Percentiles rank a stretch among this genome's conserved stretches.
These are phyloP conservation scores for Zangia roseola DNA, from an alignment of 768 basidiomycete genomes.

Conservation along the genomic window DNA sequence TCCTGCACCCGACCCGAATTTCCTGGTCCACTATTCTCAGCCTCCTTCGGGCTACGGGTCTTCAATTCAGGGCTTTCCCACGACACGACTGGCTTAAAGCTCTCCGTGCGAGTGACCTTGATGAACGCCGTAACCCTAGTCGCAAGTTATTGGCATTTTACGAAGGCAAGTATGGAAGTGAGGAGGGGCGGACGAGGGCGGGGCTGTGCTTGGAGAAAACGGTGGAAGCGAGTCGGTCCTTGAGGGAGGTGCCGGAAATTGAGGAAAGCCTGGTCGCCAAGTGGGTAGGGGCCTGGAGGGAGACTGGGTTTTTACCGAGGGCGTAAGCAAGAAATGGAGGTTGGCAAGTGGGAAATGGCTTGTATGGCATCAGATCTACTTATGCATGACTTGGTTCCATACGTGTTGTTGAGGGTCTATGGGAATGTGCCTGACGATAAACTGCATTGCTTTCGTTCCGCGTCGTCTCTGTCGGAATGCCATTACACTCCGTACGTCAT, in stretches of 20 bases:
- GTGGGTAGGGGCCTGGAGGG: slow-evolving; percentile 43
- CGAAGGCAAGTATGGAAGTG: slow-evolving; percentile 24
- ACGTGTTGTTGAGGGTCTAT: no score
- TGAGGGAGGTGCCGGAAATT: slow-evolving; percentile 14
- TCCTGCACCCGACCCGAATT: slow-evolving; percentile 15
- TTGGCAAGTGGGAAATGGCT: no score
- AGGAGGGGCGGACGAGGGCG: slow-evolving; percentile 5
- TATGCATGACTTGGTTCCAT: no score
- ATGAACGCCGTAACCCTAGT: slow-evolving; percentile 24
- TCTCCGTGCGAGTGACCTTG: slow-evolving; percentile 20
- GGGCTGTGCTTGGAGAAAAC: slow-evolving; percentile 10
- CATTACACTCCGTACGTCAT: slow-evolving; percentile 2
- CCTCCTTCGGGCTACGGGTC: slow-evolving; percentile 35
- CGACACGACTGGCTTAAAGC: slow-evolving; percentile 24
- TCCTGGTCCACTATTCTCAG: slow-evolving; percentile 42
- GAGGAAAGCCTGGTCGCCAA: slow-evolving; percentile 35
- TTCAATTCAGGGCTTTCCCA: slow-evolving; percentile 27
- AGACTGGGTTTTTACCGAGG: slow-evolving; percentile 35
- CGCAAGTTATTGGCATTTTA: slow-evolving; percentile 26
- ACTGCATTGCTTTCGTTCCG: no score
- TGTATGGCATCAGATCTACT: no score
- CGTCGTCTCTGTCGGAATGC: no score
- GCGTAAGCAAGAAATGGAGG: not conserved
- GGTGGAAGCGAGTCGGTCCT: slow-evolving; percentile 13
- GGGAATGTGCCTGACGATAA: no score